Evolutionary conservation across 2,329 filamentous ascomycete genomes (phyloP), one percentile per base, ranked within the genome.

Genomic region (Phyllosticta paracitricarpa): DNA sequence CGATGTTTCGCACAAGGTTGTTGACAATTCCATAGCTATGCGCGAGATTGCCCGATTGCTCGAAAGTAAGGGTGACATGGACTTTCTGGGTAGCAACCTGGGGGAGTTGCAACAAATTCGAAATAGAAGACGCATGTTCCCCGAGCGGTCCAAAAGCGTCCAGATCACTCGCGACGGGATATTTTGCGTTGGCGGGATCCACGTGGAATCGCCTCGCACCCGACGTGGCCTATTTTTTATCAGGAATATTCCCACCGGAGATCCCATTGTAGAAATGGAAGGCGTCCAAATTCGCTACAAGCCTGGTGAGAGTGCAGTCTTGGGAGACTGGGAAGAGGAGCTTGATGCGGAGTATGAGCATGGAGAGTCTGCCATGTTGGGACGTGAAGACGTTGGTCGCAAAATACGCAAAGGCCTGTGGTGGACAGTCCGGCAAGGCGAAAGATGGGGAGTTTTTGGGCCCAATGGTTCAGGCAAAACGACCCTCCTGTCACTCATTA

Each of bases 401-500:
- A 5, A 3, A 4, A 5, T 5, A n/a, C 54, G 78, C 62, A 72
- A 82, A 1, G 93, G 93, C 0, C 78, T 97, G 7, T 82, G 88
- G 70, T 97, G 94, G 91, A 88, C 82, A 0, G 85, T 96, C 26
- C 83, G 86, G 48, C 84, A 88, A 58, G 92, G 93, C 25, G 86
- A 97, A 71, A 85, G 92, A 64, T 96, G 91, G 89, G 93, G 89
- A 2, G 83, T 97, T 19, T 94, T 99, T 69, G 94, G 94, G 0
- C 88, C 92, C 33, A 97, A 99, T 68, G 71, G 89, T 12, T 96
- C 91, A 0, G 94, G 94, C 19, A 99, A 99, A 78, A 99, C 94
- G 0, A 99, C 94, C 0, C 82, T 99, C 51, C 83, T 97, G 28
- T 94, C 91, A 4, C 81, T 99, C 5, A 89, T 99, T 63, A 95